Evolutionary conservation across 257 asterid species (phyloP), one percentile per base, ranked within the genome.

Genomic region (Solanum medicagineum): DNA sequence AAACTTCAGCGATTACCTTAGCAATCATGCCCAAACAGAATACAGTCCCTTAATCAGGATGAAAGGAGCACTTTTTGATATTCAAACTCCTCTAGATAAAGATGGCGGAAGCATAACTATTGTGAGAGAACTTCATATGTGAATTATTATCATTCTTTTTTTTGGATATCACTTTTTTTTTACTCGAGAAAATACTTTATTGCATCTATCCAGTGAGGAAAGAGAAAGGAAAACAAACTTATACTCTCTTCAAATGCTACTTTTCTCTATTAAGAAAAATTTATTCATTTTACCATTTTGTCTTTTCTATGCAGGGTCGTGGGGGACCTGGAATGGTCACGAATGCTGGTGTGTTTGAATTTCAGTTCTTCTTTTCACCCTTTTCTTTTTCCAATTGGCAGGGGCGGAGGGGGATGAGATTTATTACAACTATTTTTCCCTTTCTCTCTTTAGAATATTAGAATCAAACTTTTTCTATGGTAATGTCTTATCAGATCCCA

Each of bases 291-390:
- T 45, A 51, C 26, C 56, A 16, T 51, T 65, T 80, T 87, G 10
- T 45, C 59, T 85, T 91, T 87, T 87, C 89, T 87, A 88, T n/a
- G 91, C 95, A 95, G 99, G 98, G 95, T 40, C 93, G 97, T 20
- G 99, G 98, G 54, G 96, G 96, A 81, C 96, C 98, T 71, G 98
- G 98, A 57, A 89, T 92, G 92, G 90, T 88, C 56, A 40, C 94
- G 14, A 91, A 88, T 91, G 89, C 70, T 88, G 97, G 99, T 93
- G 86, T 85, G 92, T 83, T 88, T 83, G 86, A 70, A 49, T 81
- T 29, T 85, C 81, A 36, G 47, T 55, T 83, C 73, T 85, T 84
- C 53, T 79, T 60, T 77, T 53, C 55, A 32, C 15, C 32, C 12
- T 17, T 81, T 19, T 71, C 42, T 36, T 63, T 10, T 57, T 19